phyloP scores from a whole-genome alignment of 2,329 filamentous ascomycete species.

The Clarireedia homoeocarpa region DNA sequence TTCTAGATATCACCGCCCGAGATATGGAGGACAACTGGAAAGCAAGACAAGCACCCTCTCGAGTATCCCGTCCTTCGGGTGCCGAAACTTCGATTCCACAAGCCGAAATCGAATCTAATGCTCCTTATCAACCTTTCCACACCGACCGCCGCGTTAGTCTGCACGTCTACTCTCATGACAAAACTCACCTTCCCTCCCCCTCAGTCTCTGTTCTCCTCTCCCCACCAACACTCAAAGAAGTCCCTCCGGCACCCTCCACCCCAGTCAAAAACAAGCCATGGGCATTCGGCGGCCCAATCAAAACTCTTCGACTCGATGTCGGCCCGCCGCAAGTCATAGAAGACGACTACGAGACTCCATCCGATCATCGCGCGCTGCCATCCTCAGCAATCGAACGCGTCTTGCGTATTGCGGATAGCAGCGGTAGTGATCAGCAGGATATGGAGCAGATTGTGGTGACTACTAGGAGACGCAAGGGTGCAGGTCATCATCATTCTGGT shows the following conservation, averaged over 20 bases:
- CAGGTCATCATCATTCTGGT: slow-evolving; percentile 32
- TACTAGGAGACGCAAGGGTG: slow-evolving; percentile 60
- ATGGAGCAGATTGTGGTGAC: slow-evolving; percentile 75
- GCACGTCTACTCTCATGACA: slow-evolving; percentile 47
- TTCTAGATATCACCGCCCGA: slow-evolving; percentile 24
- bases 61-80: slow-evolving; percentile 33
- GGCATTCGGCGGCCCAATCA: slow-evolving; percentile 54
- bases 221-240: slow-evolving; percentile 15
- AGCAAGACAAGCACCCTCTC: slow-evolving; percentile 30
- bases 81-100: slow-evolving; percentile 58
- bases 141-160: slow-evolving; percentile 80
- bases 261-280: slow-evolving; percentile 32
- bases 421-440: slow-evolving; percentile 34
- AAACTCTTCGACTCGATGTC: slow-evolving; percentile 43
- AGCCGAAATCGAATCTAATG: slow-evolving; percentile 91
- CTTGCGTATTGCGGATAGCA: slow-evolving; percentile 42
- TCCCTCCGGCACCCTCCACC: neutral
- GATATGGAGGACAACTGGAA: slow-evolving; percentile 27
- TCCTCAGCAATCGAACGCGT: slow-evolving; percentile 57
- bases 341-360: slow-evolving; percentile 39
- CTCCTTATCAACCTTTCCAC: slow-evolving; percentile 93
- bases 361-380: slow-evolving; percentile 52
- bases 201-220: slow-evolving; percentile 24
- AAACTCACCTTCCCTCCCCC: slow-evolving; percentile 14
- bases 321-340: slow-evolving; percentile 40